Evolutionary conservation across 1,284 basidiomycete species (phyloP), one percentile per base, ranked within the genome.

Genomic region (Rugosomyces carneus): DNA sequence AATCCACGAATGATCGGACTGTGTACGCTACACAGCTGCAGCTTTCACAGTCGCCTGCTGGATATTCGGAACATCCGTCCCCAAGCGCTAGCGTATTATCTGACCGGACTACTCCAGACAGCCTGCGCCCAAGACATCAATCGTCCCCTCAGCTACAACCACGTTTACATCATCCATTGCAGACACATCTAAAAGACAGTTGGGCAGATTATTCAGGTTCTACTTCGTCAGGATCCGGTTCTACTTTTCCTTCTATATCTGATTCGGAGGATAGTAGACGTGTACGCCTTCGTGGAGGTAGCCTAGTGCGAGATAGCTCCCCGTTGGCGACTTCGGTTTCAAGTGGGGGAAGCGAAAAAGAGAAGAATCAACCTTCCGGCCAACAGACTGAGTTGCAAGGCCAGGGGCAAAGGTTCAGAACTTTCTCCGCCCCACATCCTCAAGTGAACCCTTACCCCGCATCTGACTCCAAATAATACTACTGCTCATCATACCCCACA

Each of bases 281-380:
- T 19, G 37, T 7, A 13, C 38, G 11, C 15, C 7, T 40, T 4
- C 35, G 37, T 20, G 41, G 41, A 10, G 46, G 45, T 23, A 37
- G 45, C n/a, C 15, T 34, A 13, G 13, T 24, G 16, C 38, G 52
- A 16, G 37, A 44, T 37, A 57, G 60, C 34, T 63, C 64, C 6
- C 62, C 65, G 23, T 49, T 65, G 40, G 63, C 51, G 27, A 67
- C 66, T 10, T 66, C 64, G 6, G 53, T 64, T 2, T 64, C 63
- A 34, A 57, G 55, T 19, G 42, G 49, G 37, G 60, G 58, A 37
- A 44, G 27, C 1, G 45, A 26, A 11, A 43, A 24, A 20, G 44
- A 47, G 27, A 27, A 31, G n/a, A 13, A 9, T 9, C 37, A 36
- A 32, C 21, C n/a, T 23, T n/a, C n/a, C n/a, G n/a, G 7, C 23